Percentiles rank a stretch among this genome's conserved stretches.
Evolutionary conservation across 345 rosid genomes (phyloP).

Genomic region (Capsella bursapastoris): DNA sequence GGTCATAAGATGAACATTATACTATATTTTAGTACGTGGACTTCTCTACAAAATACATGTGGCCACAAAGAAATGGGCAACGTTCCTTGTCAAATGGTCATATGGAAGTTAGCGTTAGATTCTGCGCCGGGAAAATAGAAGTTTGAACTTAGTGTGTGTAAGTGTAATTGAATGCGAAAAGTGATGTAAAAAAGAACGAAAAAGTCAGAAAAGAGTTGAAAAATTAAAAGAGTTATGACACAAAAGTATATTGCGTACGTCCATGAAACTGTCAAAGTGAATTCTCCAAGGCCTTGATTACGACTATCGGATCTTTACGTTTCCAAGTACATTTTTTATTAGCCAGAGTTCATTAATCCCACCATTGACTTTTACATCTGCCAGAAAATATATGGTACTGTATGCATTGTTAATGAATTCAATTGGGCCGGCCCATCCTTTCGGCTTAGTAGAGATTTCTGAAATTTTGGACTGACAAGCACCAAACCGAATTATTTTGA

Average conservation of each 20-base stretch:
- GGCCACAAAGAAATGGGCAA: background rate
- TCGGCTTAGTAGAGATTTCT: background rate
- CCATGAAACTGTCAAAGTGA: constrained; percentile 34
- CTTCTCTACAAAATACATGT: background rate
- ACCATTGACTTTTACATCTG: background rate
- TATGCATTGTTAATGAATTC: no score
- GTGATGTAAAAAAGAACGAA: constrained; percentile 3
- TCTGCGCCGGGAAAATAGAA: constrained; percentile 24
- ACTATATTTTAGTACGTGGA: background rate
- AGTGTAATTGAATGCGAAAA: constrained; percentile 18
- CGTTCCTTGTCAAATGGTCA: constrained; percentile 3
- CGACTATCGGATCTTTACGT: constrained; percentile 29
- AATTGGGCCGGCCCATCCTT: constrained; percentile 17
- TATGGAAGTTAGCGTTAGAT: background rate
- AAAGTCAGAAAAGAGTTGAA: constrained; percentile 25
- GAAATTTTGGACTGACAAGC: background rate
- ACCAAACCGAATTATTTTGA: background rate
- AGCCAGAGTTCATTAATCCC: background rate
- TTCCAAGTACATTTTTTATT: constrained; percentile 4
- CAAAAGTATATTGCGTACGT: constrained; percentile 8
- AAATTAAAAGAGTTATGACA: constrained; percentile 13
- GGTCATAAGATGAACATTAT: background rate
- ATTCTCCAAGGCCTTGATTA: constrained; percentile 1
- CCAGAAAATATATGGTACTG: no score
- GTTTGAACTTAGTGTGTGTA: background rate